phyloP scores from a whole-genome alignment of 768 basidiomycete genomes.

The Gymnopilus dilepis region DNA sequence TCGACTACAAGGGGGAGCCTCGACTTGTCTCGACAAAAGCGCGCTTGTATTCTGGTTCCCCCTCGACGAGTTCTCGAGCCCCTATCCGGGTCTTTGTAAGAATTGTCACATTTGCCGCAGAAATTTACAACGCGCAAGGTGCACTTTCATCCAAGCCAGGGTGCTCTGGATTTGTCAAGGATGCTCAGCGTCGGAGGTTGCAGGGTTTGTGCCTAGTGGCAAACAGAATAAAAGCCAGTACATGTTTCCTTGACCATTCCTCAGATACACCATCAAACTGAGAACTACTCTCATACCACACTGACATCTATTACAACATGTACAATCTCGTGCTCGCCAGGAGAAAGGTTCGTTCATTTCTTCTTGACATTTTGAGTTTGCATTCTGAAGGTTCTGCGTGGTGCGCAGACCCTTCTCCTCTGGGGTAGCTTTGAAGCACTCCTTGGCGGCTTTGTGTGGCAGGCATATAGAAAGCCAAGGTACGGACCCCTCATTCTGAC shows the following conservation, averaged over 20 bases:
- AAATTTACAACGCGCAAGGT: background rate
- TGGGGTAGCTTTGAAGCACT: constrained; percentile 41
- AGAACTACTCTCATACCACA: background rate
- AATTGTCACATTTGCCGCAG: background rate
- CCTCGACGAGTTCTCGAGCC: constrained; percentile 8
- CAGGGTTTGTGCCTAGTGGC: background rate
- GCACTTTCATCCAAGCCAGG: background rate
- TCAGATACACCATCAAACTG: no score
- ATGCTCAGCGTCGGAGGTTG: background rate
- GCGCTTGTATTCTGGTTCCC: background rate
- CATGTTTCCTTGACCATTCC: background rate
- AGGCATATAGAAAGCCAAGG: constrained; percentile 33
- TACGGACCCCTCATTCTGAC: constrained; percentile 16
- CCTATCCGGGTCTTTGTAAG: background rate
- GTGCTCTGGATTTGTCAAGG: background rate
- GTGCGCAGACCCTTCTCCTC: constrained; percentile 37
- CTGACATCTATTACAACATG: constrained; percentile 2
- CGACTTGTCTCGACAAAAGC: constrained; percentile 4
- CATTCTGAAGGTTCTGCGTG: background rate
- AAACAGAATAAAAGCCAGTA: background rate
- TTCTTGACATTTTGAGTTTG: no score
- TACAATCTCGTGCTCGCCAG: constrained; percentile 26
- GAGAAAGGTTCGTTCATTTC: constrained; percentile 29
- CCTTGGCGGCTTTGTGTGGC: constrained; percentile 34
- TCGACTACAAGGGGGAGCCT: background rate